Base-by-base conservation (phyloP, 169 alveolate genomes). In the Plasmodium reichenowi region DNA sequence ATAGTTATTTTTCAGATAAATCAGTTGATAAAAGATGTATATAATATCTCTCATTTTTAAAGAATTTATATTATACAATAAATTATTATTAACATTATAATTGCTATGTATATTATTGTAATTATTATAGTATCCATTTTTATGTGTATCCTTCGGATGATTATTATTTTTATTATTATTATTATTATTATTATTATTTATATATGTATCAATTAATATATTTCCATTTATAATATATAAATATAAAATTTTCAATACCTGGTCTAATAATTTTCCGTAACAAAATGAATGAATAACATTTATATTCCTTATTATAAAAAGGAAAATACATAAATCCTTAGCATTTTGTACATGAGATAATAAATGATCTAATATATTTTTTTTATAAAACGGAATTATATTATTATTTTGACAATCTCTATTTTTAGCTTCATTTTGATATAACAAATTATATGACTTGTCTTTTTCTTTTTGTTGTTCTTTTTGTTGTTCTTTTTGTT, bases 331-430 rank as follows among this genome's bases (percentile, higher is more conserved):
- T 26, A 86, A 32, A 50, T 86, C 92, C 15, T 72, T 70, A 59
- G 72, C 15, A 59, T 71, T 86, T 17, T 86, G 67, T 86, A 76
- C 64, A 4, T 71, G 12, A 5, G 59, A 43, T 62, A 86, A 24
- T 86, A 86, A 71, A 64, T 86, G 54, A 20, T 60, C 75, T n/a
- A 72, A 13, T 54, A 86, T 71, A 29, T 86, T 86, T 72, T 73
- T 86, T 32, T 59, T 86, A 62, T 32, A 17, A 58, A 86, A 20
- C 15, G 71, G 75, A 66, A 86, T 54, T 26, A 67, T 67, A 13
- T 75, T 32, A 29, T 26, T 66, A 22, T 12, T n/a, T 32, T 2
- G 22, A 38, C 13, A 54, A 60, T 56, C 7, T 56, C 20, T 0
- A 56, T 56, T 12, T 56, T 22, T 13, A 56, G n/a, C 64, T 13